These are phyloP conservation scores for Wallacemonas sp. DNA, from an alignment of 208 protist genomes.

Conservation along the genomic window DNA sequence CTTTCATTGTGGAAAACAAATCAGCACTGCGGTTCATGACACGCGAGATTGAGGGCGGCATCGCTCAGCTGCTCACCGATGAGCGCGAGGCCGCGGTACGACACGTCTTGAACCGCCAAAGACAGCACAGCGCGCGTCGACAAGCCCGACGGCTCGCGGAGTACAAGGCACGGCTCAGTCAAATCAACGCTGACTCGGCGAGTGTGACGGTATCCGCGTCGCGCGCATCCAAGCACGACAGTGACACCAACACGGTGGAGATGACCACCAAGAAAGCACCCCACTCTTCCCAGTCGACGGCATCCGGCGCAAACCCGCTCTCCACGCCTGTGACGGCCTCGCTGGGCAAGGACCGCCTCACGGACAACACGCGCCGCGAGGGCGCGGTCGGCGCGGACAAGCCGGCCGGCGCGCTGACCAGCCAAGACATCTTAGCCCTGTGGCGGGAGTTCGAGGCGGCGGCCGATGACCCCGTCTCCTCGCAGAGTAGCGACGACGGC, in stretches of 20 bases:
- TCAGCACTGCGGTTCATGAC: slow-evolving; percentile 38
- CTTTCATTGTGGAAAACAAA: slow-evolving; percentile 32
- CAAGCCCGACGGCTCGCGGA: slow-evolving; percentile 7
- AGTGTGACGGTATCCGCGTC: neutral
- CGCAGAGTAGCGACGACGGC: neutral
- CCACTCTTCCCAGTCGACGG: no score
- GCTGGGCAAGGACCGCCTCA: no score
- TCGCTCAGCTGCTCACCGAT: slow-evolving; percentile 22
- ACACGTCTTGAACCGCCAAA: slow-evolving; percentile 1
- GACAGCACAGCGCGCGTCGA: slow-evolving; percentile 12
- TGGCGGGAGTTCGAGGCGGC: neutral
- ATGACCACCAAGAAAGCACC: no score
- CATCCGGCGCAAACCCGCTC: no score
- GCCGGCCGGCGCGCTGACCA: neutral
- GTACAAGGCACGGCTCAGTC: neutral
- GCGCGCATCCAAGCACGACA: neutral
- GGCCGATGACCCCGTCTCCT: neutral
- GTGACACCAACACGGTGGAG: slow-evolving; percentile 1
- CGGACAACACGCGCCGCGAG: no score
- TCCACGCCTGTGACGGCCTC: no score
- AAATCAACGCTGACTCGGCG: neutral
- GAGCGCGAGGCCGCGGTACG: slow-evolving; percentile 19
- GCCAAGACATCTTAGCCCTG: neutral
- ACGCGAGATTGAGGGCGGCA: slow-evolving; percentile 28
- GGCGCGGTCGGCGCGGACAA: neutral